phyloP scores from a whole-genome alignment of 2,329 filamentous ascomycete species.

The Talaromyces verruculosus region DNA sequence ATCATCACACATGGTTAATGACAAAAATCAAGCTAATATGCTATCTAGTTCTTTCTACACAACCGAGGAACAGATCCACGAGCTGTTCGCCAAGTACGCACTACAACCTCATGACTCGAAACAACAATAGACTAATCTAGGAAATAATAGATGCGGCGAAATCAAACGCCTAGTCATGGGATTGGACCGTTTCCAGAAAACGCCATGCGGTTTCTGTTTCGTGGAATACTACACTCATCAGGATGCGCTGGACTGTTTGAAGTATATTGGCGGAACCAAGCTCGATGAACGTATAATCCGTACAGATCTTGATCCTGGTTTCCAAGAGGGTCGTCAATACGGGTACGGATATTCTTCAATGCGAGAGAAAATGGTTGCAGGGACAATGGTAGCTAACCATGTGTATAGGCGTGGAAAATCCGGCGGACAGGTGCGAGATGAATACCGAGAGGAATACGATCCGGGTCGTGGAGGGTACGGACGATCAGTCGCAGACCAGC shows the following conservation, averaged over 20 bases:
- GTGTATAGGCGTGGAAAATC: constrained; percentile 72
- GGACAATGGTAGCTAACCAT: constrained; percentile 24
- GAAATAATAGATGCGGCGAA: constrained; percentile 68
- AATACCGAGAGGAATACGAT: constrained; percentile 96
- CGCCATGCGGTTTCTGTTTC: constrained; percentile 98
- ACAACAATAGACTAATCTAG: background rate
- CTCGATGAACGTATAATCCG: constrained; percentile 95
- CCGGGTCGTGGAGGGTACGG: constrained; percentile 90
- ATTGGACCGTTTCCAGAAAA: constrained; percentile 94
- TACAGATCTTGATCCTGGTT: constrained; percentile 92
- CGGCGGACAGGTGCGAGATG: constrained; percentile 93
- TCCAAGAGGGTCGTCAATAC: constrained; percentile 93
- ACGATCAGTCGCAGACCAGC: constrained; percentile 68
- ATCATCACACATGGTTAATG: too few relatives aligned
- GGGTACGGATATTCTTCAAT: constrained; percentile 52
- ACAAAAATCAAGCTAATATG: background rate
- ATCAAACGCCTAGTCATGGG: constrained; percentile 99
- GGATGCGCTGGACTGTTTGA: constrained; percentile 96
- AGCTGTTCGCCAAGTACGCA: constrained; percentile 82
- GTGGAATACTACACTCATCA: constrained; percentile 99
- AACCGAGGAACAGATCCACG: constrained; percentile 97
- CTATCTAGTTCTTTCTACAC: constrained; percentile 82
- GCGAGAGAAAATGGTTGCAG: background rate
- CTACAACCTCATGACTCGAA: background rate
- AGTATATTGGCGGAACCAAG: constrained; percentile 97